Base-by-base conservation (phyloP, 331 rosid species). In the Erythrophleum ivorense region DNA sequence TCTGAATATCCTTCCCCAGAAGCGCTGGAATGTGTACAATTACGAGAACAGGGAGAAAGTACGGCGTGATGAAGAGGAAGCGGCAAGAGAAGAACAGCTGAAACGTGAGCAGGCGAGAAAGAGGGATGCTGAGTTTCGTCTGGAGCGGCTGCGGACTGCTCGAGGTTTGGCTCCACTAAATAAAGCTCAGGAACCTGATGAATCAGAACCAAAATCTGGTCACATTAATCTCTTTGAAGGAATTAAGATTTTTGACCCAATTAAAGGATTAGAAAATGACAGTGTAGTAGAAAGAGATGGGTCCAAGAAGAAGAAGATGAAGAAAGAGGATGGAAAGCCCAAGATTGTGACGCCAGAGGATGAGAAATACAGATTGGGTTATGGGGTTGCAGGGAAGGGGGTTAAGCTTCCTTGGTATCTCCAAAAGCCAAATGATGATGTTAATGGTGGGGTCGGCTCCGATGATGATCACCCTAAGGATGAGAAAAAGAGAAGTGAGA, bases 11-110 rank as follows among this genome's bases (percentile, higher is more conserved):
- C 97, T 95, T 66, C 99, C 99, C 33, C 99, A 95, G 86, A 95
- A 95, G 88, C 88, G 96, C 19, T 95, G 99, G 99, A 95, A 93
- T 79, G 99, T 95, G 31, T 95, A 95, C 88, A 91, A 89, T 75
- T 95, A 29, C 77, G 99, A 95, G 0, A 95, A 95, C 81, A 80
- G 94, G 75, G 99, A 95, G 85, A 95, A 95, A 81, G 98, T 95
- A 1, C 89, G 90, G 13, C 90, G 63, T 19, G 98, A 95, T 62
- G 98, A 93, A 78, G 98, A 95, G 65, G 88, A 90, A 21, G 99
- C 98, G 53, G 99, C 98, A 6, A 93, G 66, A 78, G 99, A 95
- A 54, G 99, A 95, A 48, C 99, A 93, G 88, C 77, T 93, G 7
- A 93, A 95, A 81, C 97, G 92, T 19, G 94, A 93, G 54, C 92